Evolutionary conservation across 768 basidiomycete species (phyloP).

Genomic region (Hericium erinaceus): DNA sequence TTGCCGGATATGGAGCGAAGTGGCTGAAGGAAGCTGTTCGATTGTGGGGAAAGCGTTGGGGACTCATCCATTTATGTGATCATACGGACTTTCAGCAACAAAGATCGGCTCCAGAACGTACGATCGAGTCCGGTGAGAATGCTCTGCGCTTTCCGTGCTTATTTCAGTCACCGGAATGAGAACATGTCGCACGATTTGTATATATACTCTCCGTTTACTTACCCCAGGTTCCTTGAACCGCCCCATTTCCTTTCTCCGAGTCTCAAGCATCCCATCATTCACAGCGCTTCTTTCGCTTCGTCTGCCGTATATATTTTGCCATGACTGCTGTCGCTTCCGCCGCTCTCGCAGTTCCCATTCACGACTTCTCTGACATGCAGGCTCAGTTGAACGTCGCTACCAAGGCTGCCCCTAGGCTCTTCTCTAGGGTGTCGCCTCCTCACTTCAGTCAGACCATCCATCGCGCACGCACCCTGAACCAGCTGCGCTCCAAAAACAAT

Average conservation of each 20-base stretch:
- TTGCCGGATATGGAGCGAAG: neutral
- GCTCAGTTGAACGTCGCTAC: slow-evolving; percentile 9
- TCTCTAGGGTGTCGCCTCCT: slow-evolving; percentile 11
- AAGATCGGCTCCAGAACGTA: neutral
- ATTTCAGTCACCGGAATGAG: too few relatives aligned
- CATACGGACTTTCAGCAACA: neutral
- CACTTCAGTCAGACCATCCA: slow-evolving; percentile 34
- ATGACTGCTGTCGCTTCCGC: neutral
- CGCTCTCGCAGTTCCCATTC: neutral
- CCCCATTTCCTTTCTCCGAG: neutral
- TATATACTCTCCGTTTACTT: neutral
- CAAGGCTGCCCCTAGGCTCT: slow-evolving; percentile 5
- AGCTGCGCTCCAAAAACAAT: slow-evolving; percentile 66
- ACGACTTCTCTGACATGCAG: neutral
- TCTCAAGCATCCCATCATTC: neutral
- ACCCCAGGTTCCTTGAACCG: neutral
- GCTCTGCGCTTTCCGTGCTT: too few relatives aligned
- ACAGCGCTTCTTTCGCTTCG: neutral
- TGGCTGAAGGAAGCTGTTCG: neutral
- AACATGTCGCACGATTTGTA: neutral
- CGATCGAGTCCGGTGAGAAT: neutral
- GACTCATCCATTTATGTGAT: neutral
- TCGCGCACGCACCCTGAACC: slow-evolving; percentile 47
- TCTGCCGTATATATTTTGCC: neutral
- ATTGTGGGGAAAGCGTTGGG: neutral